phyloP scores from a whole-genome alignment of 257 asterid genomes.

The Anisodus acutangulus region DNA sequence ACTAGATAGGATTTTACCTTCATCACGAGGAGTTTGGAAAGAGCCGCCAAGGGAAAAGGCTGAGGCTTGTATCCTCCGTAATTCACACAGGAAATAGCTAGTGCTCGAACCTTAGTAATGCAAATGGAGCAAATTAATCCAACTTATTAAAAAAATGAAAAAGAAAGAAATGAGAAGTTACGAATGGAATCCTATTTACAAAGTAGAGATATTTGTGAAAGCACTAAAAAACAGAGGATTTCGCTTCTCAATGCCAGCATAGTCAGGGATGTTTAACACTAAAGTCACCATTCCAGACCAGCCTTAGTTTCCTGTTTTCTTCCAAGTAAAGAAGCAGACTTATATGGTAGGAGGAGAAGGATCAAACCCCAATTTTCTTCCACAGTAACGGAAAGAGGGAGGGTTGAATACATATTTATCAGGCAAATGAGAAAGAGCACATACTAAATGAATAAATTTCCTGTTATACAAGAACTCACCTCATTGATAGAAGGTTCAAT shows the following conservation, averaged over 20 bases:
- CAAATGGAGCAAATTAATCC: slow-evolving; percentile 7
- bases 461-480: slow-evolving; percentile 45
- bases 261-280: slow-evolving; percentile 15
- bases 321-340: neutral
- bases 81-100: slow-evolving; percentile 71
- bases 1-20: slow-evolving; percentile 48
- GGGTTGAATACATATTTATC: slow-evolving; percentile 4
- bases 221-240: slow-evolving; percentile 13
- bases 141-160: neutral
- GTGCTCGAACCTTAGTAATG: slow-evolving; percentile 61
- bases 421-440: slow-evolving; percentile 9
- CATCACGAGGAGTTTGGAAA: slow-evolving; percentile 79
- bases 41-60: slow-evolving; percentile 68
- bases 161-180: neutral
- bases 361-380: neutral
- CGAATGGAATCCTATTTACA: slow-evolving; percentile 12
- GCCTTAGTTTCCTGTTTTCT: neutral
- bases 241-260: slow-evolving; percentile 28
- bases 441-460: neutral
- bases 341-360: neutral
- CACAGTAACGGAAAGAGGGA: neutral
- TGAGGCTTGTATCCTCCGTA: slow-evolving; percentile 90
- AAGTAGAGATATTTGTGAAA: slow-evolving; percentile 26
- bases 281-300: neutral
- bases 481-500: slow-evolving; percentile 78